phyloP scores from a whole-genome alignment of 2,329 filamentous ascomycete species.

The Gremmenia infestans region DNA sequence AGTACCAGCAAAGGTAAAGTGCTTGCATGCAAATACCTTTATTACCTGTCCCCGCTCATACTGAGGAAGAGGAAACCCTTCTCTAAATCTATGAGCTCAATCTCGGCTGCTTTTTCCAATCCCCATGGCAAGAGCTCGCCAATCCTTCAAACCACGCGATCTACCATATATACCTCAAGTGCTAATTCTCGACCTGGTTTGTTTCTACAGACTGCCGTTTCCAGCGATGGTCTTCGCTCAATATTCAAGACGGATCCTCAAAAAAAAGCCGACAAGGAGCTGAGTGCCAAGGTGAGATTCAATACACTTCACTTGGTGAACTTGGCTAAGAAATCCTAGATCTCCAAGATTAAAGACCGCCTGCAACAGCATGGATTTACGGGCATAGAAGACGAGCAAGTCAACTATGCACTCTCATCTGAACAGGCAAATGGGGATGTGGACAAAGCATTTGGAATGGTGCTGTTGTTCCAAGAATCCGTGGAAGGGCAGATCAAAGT shows the following conservation, averaged over 20 bases:
- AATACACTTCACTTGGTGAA: background rate
- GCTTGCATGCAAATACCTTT: constrained; percentile 4
- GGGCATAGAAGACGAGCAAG: constrained; percentile 56
- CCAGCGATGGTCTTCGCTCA: constrained; percentile 54
- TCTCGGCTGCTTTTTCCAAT: constrained; percentile 21
- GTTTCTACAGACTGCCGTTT: constrained; percentile 42
- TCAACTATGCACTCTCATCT: constrained; percentile 55
- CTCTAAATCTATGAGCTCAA: constrained; percentile 12
- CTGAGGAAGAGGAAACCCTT: constrained; percentile 12
- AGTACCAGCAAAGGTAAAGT: constrained; percentile 40
- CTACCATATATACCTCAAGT: constrained; percentile 16
- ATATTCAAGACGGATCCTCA: constrained; percentile 59
- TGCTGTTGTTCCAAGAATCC: constrained; percentile 75
- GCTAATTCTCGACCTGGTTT: constrained; percentile 23
- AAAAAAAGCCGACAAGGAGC: constrained; percentile 51
- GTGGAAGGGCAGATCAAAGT: constrained; percentile 72
- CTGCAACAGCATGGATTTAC: constrained; percentile 49
- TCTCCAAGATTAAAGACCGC: constrained; percentile 48
- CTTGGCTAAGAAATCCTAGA: constrained; percentile 30
- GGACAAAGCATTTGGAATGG: constrained; percentile 69
- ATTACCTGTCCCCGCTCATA: constrained; percentile 12
- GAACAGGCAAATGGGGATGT: constrained; percentile 63
- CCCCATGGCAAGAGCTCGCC: constrained; percentile 18
- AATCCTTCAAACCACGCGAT: constrained; percentile 14
- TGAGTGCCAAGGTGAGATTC: constrained; percentile 37